Percentiles rank a stretch among this genome's conserved stretches.
phyloP scores from a whole-genome alignment of 1,139 yeast species.

The Candida sp. region DNA sequence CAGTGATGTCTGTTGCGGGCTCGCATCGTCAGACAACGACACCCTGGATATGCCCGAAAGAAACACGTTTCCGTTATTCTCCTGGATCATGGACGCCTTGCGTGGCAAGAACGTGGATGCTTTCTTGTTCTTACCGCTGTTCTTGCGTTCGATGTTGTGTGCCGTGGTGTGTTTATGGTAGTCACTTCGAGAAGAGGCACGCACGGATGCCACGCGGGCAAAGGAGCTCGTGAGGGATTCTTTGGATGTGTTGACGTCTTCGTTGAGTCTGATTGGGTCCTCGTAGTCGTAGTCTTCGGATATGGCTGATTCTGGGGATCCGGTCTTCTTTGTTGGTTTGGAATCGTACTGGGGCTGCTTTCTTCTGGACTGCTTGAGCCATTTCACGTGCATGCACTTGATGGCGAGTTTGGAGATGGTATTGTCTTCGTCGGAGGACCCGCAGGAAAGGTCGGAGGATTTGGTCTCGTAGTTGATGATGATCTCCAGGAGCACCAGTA shows the following conservation, averaged over 20 bases:
- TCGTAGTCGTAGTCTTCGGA: slow-evolving; percentile 1
- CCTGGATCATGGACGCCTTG: slow-evolving; percentile 9
- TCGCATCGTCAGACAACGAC: slow-evolving; percentile 1
- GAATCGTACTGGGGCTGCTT: background rate
- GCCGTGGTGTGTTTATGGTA: slow-evolving; percentile 40
- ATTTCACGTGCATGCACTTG: slow-evolving; percentile 62
- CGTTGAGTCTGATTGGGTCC: background rate
- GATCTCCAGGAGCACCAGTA: slow-evolving; percentile 53
- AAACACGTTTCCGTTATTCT: slow-evolving; percentile 27
- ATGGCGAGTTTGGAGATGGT: slow-evolving; percentile 62
- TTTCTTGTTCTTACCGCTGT: slow-evolving; percentile 9
- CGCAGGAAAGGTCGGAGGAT: slow-evolving; percentile 2
- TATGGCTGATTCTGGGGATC: slow-evolving; percentile 15
- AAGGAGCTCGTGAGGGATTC: slow-evolving; percentile 10
- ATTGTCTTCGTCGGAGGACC: slow-evolving; percentile 25
- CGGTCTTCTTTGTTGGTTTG: background rate
- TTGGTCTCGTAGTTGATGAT: slow-evolving; percentile 25
- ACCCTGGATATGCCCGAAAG: slow-evolving; percentile 15
- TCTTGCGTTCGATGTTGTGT: slow-evolving; percentile 25
- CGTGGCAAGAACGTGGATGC: background rate
- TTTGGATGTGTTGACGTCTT: slow-evolving; percentile 5
- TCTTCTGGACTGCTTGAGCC: slow-evolving; percentile 44
- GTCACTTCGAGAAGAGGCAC: slow-evolving; percentile 39
- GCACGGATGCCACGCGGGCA: slow-evolving; percentile 41
- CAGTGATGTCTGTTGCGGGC: background rate